Base-by-base conservation (phyloP, 148 eudicot species). In the Rhododendron vialii region DNA sequence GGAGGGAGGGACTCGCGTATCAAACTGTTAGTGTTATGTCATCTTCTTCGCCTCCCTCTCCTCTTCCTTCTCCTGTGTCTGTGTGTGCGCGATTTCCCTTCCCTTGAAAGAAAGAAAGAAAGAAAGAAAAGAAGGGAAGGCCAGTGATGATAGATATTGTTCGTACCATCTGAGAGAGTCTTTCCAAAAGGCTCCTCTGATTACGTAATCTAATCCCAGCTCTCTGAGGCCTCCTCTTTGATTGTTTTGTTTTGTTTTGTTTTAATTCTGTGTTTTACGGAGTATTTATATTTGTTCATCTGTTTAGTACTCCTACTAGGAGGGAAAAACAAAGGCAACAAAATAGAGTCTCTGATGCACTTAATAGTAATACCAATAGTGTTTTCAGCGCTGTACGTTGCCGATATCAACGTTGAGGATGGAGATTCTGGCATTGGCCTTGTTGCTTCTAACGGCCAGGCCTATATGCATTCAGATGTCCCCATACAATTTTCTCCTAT, bases 321-420 rank as follows among this genome's bases (percentile, higher is more conserved):
- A 41, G 57, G 18, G 22, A 55, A 35, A 67, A 67, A 67, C 33
- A 1, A 26, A 13, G 76, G 76, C 76, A 30, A 71, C 20, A 71
- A 71, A 71, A 13, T 71, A 71, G 76, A 71, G 76, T 71, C 76
- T 71, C 76, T 71, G 76, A 71, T 71, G 76, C 76, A 71, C 76
- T 71, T 1, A 26, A 9, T 3, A 15, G 9, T 61, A 7, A 13
- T 71, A 71, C 38, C 36, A 5, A 30, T 71, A 71, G 76, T 71
- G 76, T 71, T 71, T 28, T 71, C 76, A 71, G 76, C 76, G 76
- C 76, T 71, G 76, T 71, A 71, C 76, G 76, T 71, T 71, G 76
- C 76, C 76, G 7, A 71, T 30, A 71, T 3, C 20, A 30, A 71
- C 4, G 38, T 30, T 33, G 38, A 14, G 76, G 38, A 38, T 22